A percentile compares a stretch with the other conserved stretches of the same genome.
phyloP scores from a whole-genome alignment of 129 eudicot genomes.

The Scalesia atractyloides region DNA sequence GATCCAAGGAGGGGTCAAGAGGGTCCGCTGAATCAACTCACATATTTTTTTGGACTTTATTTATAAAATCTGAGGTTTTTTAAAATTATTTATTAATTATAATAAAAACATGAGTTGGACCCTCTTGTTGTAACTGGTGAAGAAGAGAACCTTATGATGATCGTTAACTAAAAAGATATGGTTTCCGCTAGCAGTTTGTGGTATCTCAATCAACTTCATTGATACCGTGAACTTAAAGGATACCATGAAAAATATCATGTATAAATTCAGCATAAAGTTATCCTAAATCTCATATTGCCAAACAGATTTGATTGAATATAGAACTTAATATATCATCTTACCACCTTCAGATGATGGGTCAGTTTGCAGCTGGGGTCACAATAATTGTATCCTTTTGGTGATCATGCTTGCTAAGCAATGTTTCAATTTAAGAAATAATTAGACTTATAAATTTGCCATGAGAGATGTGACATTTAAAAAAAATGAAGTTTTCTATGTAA shows the following conservation, averaged over 20 bases:
- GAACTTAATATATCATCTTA: neutral
- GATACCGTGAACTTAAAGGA: neutral
- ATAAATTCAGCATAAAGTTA: neutral
- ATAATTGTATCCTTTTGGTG: conserved; percentile 68
- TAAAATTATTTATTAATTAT: no score
- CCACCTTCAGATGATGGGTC: conserved; percentile 83
- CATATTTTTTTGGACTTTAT: no score
- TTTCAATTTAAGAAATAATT: neutral
- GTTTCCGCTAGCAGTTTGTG: neutral
- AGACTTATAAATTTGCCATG: neutral
- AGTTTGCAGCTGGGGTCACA: conserved; percentile 95
- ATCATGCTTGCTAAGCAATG: conserved; percentile 7
- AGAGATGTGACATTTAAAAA: neutral
- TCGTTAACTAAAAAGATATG: no score
- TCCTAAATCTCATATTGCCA: neutral
- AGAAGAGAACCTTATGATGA: no score
- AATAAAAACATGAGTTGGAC: no score
- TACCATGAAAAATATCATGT: neutral
- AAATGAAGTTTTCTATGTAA: neutral
- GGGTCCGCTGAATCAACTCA: no score
- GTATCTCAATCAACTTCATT: neutral
- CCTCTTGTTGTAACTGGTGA: no score
- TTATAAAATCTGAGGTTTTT: no score
- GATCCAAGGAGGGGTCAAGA: no score
- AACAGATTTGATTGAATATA: neutral